These are phyloP conservation scores for Plasmodiophora brassicae DNA, from an alignment of 208 protist genomes.

Conservation along the genomic window DNA sequence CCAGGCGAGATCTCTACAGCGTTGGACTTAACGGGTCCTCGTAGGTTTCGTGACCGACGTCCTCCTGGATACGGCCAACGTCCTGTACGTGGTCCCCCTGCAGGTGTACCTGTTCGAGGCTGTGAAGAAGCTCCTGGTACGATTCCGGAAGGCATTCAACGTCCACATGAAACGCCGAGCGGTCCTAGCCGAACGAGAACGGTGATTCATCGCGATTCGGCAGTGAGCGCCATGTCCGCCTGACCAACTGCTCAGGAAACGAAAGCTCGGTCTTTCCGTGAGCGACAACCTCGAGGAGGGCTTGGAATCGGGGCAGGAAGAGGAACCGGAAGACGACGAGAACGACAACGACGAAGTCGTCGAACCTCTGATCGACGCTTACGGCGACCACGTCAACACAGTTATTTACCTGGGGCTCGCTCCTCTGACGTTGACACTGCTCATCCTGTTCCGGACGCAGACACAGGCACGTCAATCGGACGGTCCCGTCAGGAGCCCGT, in stretches of 20 bases:
- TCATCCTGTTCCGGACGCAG: neutral
- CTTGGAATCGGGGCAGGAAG: neutral
- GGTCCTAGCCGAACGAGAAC: neutral
- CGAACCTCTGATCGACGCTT: conserved; percentile 15
- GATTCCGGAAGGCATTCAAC: neutral
- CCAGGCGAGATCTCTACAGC: too few species aligned
- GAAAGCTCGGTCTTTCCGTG: neutral
- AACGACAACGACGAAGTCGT: neutral
- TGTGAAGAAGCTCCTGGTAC: neutral
- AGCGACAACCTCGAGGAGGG: neutral
- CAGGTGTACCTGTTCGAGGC: neutral
- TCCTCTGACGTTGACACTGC: neutral
- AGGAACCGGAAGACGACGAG: neutral
- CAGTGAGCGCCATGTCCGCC: neutral
- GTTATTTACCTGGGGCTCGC: neutral
- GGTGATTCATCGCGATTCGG: neutral
- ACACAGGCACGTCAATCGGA: neutral
- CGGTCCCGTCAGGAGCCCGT: neutral
- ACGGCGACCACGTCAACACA: neutral
- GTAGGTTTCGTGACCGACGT: neutral
- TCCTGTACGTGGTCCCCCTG: neutral
- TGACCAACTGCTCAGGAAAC: neutral
- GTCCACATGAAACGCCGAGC: neutral
- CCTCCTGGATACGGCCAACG: neutral
- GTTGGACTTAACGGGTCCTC: too few species aligned